Base-by-base conservation (phyloP, 495 filamentous ascomycete species). In the Sporormia fimetaria region DNA sequence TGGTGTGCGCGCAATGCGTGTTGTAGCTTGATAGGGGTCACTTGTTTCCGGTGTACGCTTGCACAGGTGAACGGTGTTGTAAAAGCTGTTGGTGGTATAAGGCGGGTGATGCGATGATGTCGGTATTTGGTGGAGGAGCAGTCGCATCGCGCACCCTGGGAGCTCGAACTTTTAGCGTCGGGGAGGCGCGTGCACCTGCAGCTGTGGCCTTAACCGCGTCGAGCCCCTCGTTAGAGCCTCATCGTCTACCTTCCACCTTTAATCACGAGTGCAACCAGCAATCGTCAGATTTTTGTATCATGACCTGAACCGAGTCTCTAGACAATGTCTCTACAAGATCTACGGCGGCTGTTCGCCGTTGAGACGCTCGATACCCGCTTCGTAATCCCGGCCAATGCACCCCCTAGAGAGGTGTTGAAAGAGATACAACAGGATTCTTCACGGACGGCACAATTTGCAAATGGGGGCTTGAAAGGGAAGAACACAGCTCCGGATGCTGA, bases 341-440 rank as follows among this genome's bases (percentile, higher is more conserved):
- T 78, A 36, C 63, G 68, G 49, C 68, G 67, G 33, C 59, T 88
- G 36, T 92, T 86, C 64, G 78, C 81, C 37, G 77, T 94, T 42
- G 83, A 94, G 54, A 92, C 86, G 21, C 75, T 98, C 59, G 90
- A 98, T 68, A 88, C 84, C 44, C 80, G 90, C 49, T 86, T 98
- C 58, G 83, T 78, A 18, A 75, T 71, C 31, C 73, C 83, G 7
- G 73, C 84, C 12, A 70, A 63, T 16, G 73, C 76, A n/a, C 74
- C 81, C 16, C 71, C 76, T 57, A 68, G 67, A 45, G 54, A 67
- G 33, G 62, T 67, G 38, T 42, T 62, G 26, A 70, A 67, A 49
- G 62, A 67, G 54, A 43, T 34, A 23, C 48, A 39, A 26, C 17
- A 39, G n/a, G 52, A 56, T 22, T 52, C 49, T 21, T 37, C 35